Conservation (phyloP, 331 rosid species). For the Dryas integrifolia region DNA sequence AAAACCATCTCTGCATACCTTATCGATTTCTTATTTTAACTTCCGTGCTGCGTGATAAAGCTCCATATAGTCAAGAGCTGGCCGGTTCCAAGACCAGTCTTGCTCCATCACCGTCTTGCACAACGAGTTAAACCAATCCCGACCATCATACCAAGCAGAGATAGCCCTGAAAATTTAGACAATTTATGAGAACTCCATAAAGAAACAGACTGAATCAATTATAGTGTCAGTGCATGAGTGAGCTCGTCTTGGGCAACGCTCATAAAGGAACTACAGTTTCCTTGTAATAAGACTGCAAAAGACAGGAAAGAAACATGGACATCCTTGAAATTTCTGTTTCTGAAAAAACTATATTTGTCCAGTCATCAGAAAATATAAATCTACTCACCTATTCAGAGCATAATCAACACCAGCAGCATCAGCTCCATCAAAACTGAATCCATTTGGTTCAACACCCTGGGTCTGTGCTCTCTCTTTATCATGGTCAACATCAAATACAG, state of each 20-base stretch:
- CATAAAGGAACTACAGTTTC: not conserved
- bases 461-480: constrained; percentile 65
- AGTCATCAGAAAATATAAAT: constrained; percentile 6
- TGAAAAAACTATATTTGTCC: not conserved
- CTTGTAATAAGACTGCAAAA: too few species aligned
- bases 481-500: constrained; percentile 72
- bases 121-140: constrained; percentile 57
- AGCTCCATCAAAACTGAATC: constrained; percentile 74
- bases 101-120: constrained; percentile 83
- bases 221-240: too few species aligned
- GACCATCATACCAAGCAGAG: constrained; percentile 54
- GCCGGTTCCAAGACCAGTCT: constrained; percentile 94
- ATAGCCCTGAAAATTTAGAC: constrained; percentile 57
- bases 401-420: constrained; percentile 67
- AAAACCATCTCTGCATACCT: constrained; percentile 18
- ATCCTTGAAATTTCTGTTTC: not conserved
- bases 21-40: constrained; percentile 28
- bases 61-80: constrained; percentile 80
- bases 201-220: not conserved
- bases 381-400: constrained; percentile 71
- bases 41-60: constrained; percentile 74
- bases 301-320: not conserved
- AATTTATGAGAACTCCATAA: not conserved
- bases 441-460: constrained; percentile 68
- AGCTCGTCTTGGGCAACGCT: not conserved